Percentiles rank a stretch among this genome's conserved stretches.
These are phyloP conservation scores for Trifolium dubium DNA, from an alignment of 306 rosid genomes.

Conservation along the genomic window DNA sequence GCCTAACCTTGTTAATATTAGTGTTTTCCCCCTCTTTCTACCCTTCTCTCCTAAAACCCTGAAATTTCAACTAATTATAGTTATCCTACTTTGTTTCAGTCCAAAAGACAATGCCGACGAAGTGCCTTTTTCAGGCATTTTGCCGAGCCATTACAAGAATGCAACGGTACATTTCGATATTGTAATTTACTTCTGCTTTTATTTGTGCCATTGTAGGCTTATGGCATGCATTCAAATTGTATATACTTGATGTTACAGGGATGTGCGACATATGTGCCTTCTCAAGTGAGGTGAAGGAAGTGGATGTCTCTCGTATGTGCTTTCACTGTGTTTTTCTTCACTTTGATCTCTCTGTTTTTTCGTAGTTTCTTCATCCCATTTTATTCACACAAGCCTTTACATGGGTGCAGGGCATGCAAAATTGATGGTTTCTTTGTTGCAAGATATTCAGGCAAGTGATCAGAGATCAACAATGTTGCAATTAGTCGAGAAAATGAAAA, in stretches of 20 bases:
- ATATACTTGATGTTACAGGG: slow-evolving; percentile 54
- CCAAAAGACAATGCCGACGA: slow-evolving; percentile 82
- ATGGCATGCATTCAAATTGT: slow-evolving; percentile 25
- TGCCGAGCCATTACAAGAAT: slow-evolving; percentile 89
- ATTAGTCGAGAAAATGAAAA: slow-evolving; percentile 78
- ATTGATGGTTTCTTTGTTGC: slow-evolving; percentile 73
- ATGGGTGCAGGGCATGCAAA: slow-evolving; percentile 74
- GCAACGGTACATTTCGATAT: slow-evolving; percentile 65
- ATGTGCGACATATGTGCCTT: slow-evolving; percentile 93
- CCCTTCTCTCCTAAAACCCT: slow-evolving; percentile 26
- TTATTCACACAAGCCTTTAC: slow-evolving; percentile 33
- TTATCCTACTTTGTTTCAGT: slow-evolving; percentile 52
- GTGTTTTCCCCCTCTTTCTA: slow-evolving; percentile 11
- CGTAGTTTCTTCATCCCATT: slow-evolving; percentile 27
- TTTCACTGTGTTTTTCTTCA: slow-evolving; percentile 21
- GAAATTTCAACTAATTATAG: slow-evolving; percentile 26
- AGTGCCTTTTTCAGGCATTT: slow-evolving; percentile 80
- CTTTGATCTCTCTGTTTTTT: slow-evolving; percentile 9
- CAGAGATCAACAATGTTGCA: slow-evolving; percentile 89
- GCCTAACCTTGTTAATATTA: slow-evolving; percentile 14
- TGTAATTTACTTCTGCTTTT: slow-evolving; percentile 31
- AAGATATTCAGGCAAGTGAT: slow-evolving; percentile 70
- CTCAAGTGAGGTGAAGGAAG: slow-evolving; percentile 71
- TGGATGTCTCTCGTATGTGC: slow-evolving; percentile 72
- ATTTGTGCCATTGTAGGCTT: slow-evolving; percentile 7